Evolutionary conservation across 2,329 filamentous ascomycete species (phyloP), one percentile per base, ranked within the genome.

Genomic region (Hymenoscyphus repandus): DNA sequence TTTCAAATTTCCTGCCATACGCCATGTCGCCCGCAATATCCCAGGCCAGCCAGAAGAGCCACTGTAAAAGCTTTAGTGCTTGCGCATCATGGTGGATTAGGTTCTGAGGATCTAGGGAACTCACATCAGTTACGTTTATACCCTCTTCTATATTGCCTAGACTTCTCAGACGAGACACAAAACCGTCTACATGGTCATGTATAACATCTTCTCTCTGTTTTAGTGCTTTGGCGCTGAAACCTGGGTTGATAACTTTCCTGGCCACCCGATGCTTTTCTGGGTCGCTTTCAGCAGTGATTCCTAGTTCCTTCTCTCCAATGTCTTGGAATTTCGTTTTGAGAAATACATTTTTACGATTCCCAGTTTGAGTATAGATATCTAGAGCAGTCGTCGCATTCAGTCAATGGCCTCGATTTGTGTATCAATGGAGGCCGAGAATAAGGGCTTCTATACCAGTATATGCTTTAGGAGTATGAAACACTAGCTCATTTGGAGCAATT

Each of bases 401-500:
- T 9, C 32, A 13, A 34, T 34, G 13, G 32, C 32, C 9, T 9
- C 13, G 32, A 13, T 9, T 9, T 34, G 13, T 34, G 9, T 34
- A 9, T 34, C 32, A 34, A n/a, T n/a, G n/a, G n/a, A n/a, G n/a
- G 32, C 32, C 13, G 32, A 13, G 38, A 41, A 20, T 27, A 22
- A n/a, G n/a, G n/a, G n/a, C n/a, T n/a, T n/a, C n/a, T n/a, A 27
- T 31, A 43, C 40, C 40, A 27, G 22, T 43, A 13, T 2, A n/a
- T 11, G 40, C 40, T 30, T 43, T 17, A 17, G 40, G 40, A 43
- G 40, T 43, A 22, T 27, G 10, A 27, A 43, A 43, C 20, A 43
- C 40, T n/a, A 43, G 18, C 40, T 43, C 40, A n/a, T 43, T 30
- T 6, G 40, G 40, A 6, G 40, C 40, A 43, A 43, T 43, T 9